These are phyloP conservation scores for Candida awuae DNA, from an alignment of 805 yeast species.

Conservation along the genomic window DNA sequence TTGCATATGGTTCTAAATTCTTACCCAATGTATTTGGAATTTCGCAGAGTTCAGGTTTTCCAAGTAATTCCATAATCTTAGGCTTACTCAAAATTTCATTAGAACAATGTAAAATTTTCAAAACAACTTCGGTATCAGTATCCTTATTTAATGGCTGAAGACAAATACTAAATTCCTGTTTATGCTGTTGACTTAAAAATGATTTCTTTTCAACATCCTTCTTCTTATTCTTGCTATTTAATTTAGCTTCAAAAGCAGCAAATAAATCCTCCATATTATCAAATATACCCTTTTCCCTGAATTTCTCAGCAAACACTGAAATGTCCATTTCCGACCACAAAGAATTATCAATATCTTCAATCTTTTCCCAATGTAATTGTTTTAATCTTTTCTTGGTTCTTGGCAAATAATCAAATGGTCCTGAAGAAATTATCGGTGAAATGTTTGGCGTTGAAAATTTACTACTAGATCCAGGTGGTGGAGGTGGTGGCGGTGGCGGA, in stretches of 20 bases:
- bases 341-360: slow-evolving; percentile 76
- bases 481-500: slow-evolving; percentile 27
- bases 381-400: slow-evolving; percentile 74
- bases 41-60: slow-evolving; percentile 66
- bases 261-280: slow-evolving; percentile 79
- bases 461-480: slow-evolving; percentile 17
- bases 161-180: slow-evolving; percentile 93
- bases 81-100: slow-evolving; percentile 57
- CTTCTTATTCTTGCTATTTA: slow-evolving; percentile 36
- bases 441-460: slow-evolving; percentile 4
- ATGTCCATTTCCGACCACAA: slow-evolving; percentile 74
- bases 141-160: slow-evolving; percentile 64
- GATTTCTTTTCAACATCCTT: slow-evolving; percentile 49
- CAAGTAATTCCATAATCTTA: slow-evolving; percentile 78
- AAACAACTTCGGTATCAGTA: slow-evolving; percentile 57
- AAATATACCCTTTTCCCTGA: slow-evolving; percentile 70
- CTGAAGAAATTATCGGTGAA: slow-evolving; percentile 23
- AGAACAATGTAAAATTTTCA: slow-evolving; percentile 70
- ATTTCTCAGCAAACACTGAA: slow-evolving; percentile 48
- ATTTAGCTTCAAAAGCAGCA: slow-evolving; percentile 69
- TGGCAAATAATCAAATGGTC: slow-evolving; percentile 44
- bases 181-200: slow-evolving; percentile 71
- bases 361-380: slow-evolving; percentile 95
- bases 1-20: slow-evolving; percentile 71
- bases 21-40: slow-evolving; percentile 63